Evolutionary conservation across 2,329 filamentous ascomycete genomes (phyloP), one percentile per base, ranked within the genome.

Genomic region (Dryadomyces quercus-mongolicae): DNA sequence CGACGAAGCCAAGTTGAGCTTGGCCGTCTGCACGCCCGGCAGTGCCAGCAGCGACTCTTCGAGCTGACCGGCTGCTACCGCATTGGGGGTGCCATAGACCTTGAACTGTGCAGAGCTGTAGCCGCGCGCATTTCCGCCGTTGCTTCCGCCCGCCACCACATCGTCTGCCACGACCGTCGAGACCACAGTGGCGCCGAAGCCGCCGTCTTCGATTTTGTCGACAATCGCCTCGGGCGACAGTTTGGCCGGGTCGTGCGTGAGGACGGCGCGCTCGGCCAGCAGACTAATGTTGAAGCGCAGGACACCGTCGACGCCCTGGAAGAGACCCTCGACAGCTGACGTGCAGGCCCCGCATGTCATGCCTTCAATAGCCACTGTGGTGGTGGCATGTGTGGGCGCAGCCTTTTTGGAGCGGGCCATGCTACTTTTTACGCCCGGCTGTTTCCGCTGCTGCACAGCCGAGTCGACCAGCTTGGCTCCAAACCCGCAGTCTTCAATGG

Each of bases 301-400:
- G 16, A 97, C 69, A 21, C 93, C 93, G 10, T 86, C 81, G 2
- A 92, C 70, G 58, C 78, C 80, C 60, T 82, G 80, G 69, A 98
- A 93, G 3, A 86, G 89, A 51, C 81, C 78, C 64, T 96, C 88
- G 1, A 97, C 83, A 6, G 92, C 90, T 1, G 92, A 92, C 0
- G 93, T 97, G 69, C 93, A 98, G 45, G 93, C 89, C 21, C 92
- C 92, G 65, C 93, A 97, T 1, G 93, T 98, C 93, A 98, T 98
- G 51, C 93, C 93, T 61, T 93, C 88, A 54, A 98, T 88, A 5
- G 87, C 83, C 18, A 98, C 77, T 0, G 91, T 97, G 0, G 91
- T 96, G 0, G 82, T 88, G 55, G 84, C 75, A 4, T 79, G 63
- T 51, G 71, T 70, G 58, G 73, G 68, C 3, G 21, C 18, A 25